Evolutionary conservation across 306 rosid species (phyloP), one percentile per base, ranked within the genome.

Genomic region (Lablab purpureus): DNA sequence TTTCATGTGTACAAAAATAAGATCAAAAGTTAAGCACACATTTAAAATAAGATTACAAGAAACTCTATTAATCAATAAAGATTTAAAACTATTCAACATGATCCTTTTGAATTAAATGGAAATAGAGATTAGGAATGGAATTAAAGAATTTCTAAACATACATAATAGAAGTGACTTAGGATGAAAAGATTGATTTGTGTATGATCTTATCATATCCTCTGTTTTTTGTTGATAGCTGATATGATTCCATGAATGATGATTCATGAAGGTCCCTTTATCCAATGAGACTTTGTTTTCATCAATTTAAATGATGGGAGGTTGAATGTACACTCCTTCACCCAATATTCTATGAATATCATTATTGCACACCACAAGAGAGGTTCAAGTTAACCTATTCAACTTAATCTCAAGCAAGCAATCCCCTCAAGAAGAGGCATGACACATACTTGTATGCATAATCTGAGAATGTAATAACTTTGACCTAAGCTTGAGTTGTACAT

Each of bases 241-340:
- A 60, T 71, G 6, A 70, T 70, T 18, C 45, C 64, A 34, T 37
- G 77, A 34, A 5, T 6, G 8, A 7, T 37, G 77, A 40, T 40
- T 40, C 45, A 2, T 40, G 77, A 50, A 79, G 13, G 11, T 30
- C 13, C 37, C 13, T 70, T 47, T 43, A 64, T 18, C 79, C 49
- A 51, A 73, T 51, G 22, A 60, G 12, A 15, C 49, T 63, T 19
- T 60, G 45, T 22, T 47, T 30, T 58, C 55, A 55, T 56, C 14
- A 41, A 1, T 10, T 58, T 11, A 15, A 32, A 58, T 40, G 64
- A 63, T 80, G 74, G 74, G 49, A 67, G 64, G 84, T 72, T 73
- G 79, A 67, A 64, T 64, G 25, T 65, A 73, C 81, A 65, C 79
- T 36, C 58, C 47, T 40, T 65, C 49, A 72, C 73, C 73, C 74